Evolutionary conservation across 2,329 filamentous ascomycete species (phyloP).

Genomic region (Colletotrichum caudatum): DNA sequence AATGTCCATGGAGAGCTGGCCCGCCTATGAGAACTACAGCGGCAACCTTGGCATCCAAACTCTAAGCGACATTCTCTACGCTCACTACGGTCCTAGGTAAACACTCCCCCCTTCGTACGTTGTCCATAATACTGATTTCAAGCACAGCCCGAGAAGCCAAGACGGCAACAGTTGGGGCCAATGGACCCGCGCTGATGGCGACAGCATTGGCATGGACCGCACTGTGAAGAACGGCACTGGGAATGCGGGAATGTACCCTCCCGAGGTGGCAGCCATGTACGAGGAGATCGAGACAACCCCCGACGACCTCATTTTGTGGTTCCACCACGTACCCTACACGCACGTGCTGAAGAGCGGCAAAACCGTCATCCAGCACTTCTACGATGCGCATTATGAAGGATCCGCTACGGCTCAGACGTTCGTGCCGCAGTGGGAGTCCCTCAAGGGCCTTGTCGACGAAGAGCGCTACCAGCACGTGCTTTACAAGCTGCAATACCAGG

Average conservation of each 20-base stretch:
- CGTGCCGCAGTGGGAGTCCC: constrained; percentile 63
- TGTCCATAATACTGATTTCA: not conserved
- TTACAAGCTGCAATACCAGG: constrained; percentile 72
- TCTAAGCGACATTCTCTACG: constrained; percentile 74
- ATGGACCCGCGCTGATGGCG: constrained; percentile 74
- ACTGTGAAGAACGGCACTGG: constrained; percentile 76
- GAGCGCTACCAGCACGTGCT: constrained; percentile 70
- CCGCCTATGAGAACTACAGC: constrained; percentile 76
- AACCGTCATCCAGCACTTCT: constrained; percentile 77
- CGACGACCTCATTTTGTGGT: constrained; percentile 77
- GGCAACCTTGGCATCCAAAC: constrained; percentile 79
- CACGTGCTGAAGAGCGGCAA: constrained; percentile 71
- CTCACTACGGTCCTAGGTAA: constrained; percentile 70
- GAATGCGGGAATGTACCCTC: constrained; percentile 74
- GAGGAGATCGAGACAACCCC: constrained; percentile 73
- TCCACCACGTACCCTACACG: constrained; percentile 79
- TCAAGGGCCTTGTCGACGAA: constrained; percentile 68
- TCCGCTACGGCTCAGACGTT: constrained; percentile 72
- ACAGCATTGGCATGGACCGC: constrained; percentile 77
- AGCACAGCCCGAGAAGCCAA: constrained; percentile 69
- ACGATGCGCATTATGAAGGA: constrained; percentile 71
- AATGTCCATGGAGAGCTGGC: constrained; percentile 78
- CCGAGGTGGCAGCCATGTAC: constrained; percentile 67
- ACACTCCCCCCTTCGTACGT: not conserved
- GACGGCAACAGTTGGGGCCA: constrained; percentile 78